Evolutionary conservation across 176 grass and related monocot species (phyloP).

Genomic region (Lolium multiflorum): DNA sequence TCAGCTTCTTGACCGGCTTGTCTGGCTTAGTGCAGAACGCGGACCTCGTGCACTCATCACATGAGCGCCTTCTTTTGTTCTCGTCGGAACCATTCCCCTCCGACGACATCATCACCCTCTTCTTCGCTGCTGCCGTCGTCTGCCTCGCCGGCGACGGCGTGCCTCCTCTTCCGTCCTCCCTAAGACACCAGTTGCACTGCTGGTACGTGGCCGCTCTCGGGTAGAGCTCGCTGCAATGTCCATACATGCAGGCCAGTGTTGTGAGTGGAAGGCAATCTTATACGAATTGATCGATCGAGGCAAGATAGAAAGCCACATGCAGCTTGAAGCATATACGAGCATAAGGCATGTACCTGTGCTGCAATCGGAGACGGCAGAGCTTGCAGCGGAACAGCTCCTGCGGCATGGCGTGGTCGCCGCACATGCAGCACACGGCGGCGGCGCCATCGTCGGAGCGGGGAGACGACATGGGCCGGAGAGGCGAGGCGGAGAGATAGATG

Average conservation of each 20-base stretch:
- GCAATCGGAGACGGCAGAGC: neutral
- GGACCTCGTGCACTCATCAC: conserved; percentile 15
- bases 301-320: neutral
- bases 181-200: conserved; percentile 89
- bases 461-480: neutral
- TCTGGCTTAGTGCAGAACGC: conserved; percentile 37
- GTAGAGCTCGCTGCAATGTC: conserved; percentile 89
- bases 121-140: neutral
- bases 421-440: conserved; percentile 1
- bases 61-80: neutral
- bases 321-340: neutral
- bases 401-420: neutral
- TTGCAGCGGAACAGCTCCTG: neutral
- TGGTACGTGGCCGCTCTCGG: conserved; percentile 52
- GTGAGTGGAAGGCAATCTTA: neutral
- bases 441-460: neutral
- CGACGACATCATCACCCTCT: neutral
- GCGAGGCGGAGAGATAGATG: neutral
- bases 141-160: neutral
- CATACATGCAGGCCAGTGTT: neutral
- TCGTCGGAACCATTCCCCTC: neutral
- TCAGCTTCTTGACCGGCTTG: conserved; percentile 71
- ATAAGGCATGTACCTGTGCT: neutral
- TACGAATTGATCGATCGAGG: neutral
- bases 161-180: conserved; percentile 25